Base-by-base conservation (phyloP, 2,329 filamentous ascomycete genomes). In the Ciborinia camelliae region DNA sequence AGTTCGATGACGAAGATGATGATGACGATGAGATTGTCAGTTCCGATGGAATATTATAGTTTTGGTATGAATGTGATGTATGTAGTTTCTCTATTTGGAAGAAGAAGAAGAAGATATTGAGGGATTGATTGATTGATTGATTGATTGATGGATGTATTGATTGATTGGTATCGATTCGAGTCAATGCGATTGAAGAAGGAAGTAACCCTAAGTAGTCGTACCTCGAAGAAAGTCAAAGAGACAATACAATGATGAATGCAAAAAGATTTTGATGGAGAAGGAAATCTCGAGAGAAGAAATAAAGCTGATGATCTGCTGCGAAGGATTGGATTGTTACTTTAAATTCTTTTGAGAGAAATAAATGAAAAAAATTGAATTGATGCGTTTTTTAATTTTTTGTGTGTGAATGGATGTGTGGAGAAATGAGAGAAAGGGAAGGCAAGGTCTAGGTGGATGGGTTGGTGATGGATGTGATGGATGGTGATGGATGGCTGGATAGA, bases 311-410 rank as follows among this genome's bases (percentile, higher is more conserved):
- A 41, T 35, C 35, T 35, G 8, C n/a, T 41, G 15, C 23, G 18
- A 55, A 41, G 32, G 51, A 53, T 53, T 53, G 51, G 18, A 23
- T 10, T 28, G 18, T 35, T 37, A 41, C 52, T 55, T 55, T 54
- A 54, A 54, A 39, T 55, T 43, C 32, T 50, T 45, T 26, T 26
- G 8, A 23, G 23, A 12, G 20, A 43, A 62, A 20, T 18, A 50
- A 61, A 32, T 28, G 20, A 30, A 37, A 43, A 62, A 30, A 28
- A 28, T 23, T 5, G 48, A 62, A 32, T 62, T 52, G 37, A 62
- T 54, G 50, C n/a, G 60, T 28, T 57, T 55, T 37, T n/a, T n/a
- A n/a, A n/a, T 47, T 47, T 26, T 54, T 54, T 37, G 51, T 53
- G 51, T 26, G 51, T 35, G 7, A 8, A 12, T 37, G 23, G 32